A percentile compares a stretch with the other conserved stretches of the same genome.
Evolutionary conservation across 1,284 basidiomycete species (phyloP).

Genomic region (Coniophora puteana): DNA sequence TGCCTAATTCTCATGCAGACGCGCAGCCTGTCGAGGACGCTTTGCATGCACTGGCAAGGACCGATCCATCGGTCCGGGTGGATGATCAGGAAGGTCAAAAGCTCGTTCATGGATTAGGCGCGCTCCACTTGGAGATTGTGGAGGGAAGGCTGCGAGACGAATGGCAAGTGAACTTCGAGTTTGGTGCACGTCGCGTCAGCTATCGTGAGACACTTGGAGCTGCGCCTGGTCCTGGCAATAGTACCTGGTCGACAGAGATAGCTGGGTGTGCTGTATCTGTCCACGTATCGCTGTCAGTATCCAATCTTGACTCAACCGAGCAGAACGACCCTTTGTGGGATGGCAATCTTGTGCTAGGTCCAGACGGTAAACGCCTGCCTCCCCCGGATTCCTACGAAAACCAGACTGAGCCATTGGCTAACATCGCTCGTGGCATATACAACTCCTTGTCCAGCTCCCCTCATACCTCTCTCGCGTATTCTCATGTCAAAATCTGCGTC

Average conservation of each 20-base stretch:
- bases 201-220: conserved; percentile 70
- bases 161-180: conserved; percentile 75
- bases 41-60: conserved; percentile 71
- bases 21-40: conserved; percentile 75
- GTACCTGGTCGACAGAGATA: conserved; percentile 59
- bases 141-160: conserved; percentile 77
- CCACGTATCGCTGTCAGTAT: conserved; percentile 48
- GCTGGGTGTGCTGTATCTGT: conserved; percentile 48
- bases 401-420: conserved; percentile 39
- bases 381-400: conserved; percentile 46
- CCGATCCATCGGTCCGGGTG: conserved; percentile 80
- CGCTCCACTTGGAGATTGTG: conserved; percentile 85
- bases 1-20: conserved; percentile 81
- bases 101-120: conserved; percentile 80
- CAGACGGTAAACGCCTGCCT: conserved; percentile 46
- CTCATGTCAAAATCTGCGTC: conserved; percentile 57
- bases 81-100: conserved; percentile 81
- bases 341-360: conserved; percentile 65
- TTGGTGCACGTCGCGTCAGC: conserved; percentile 76
- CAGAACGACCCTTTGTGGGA: conserved; percentile 66
- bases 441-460: conserved; percentile 73
- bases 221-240: conserved; percentile 22
- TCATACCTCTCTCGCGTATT: conserved; percentile 67
- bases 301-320: conserved; percentile 50
- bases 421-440: conserved; percentile 63